phyloP scores from a whole-genome alignment of 2,329 filamentous ascomycete species.

The Xylaria sp. region DNA sequence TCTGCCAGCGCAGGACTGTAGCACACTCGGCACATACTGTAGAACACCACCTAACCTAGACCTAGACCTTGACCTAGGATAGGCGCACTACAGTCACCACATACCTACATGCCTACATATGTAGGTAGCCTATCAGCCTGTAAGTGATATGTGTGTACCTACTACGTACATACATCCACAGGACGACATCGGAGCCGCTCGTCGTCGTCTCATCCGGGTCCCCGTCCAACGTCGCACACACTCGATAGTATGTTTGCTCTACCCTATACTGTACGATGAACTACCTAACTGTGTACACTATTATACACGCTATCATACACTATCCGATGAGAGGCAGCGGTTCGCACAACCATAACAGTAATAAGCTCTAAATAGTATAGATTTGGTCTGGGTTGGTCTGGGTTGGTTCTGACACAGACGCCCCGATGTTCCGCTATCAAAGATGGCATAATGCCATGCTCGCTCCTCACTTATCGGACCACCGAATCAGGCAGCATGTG shows the following conservation, averaged over 20 bases:
- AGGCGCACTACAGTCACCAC: not conserved
- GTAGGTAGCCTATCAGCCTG: not conserved
- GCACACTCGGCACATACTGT: not conserved
- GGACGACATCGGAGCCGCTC: conserved; percentile 40
- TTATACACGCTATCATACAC: not conserved
- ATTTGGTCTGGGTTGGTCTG: not conserved
- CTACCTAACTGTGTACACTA: not conserved
- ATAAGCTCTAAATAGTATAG: conserved; percentile 23
- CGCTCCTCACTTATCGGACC: conserved; percentile 34
- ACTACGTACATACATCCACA: not conserved
- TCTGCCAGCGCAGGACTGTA: conserved; percentile 4
- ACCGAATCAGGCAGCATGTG: conserved; percentile 27
- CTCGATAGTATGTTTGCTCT: conserved; percentile 16
- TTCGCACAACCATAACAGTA: conserved; percentile 12
- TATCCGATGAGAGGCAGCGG: not conserved
- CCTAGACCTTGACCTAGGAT: not conserved
- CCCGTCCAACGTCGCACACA: conserved; percentile 31
- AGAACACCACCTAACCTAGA: not conserved
- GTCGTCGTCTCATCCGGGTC: conserved; percentile 31
- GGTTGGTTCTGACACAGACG: conserved; percentile 16
- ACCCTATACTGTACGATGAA: not conserved
- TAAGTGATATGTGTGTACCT: not conserved
- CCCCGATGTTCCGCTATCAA: conserved; percentile 34
- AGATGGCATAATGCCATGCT: conserved; percentile 21
- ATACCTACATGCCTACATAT: no score